Base-by-base conservation (phyloP, 1,284 basidiomycete genomes). In the Pseudozyma pruni region DNA sequence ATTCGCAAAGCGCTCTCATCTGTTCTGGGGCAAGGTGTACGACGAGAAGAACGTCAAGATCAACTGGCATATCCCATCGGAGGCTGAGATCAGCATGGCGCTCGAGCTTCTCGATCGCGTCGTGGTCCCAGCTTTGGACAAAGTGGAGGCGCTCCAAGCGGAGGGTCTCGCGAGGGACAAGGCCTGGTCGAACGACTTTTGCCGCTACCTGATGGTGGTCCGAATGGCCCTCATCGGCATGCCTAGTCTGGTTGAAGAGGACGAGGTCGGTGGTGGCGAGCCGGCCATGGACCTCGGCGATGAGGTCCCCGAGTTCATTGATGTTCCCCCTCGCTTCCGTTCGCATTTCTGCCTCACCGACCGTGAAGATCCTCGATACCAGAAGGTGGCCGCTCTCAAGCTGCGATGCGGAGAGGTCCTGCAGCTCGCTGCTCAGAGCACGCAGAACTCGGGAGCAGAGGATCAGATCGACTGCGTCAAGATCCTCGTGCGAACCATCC, bases 391-490 rank as follows among this genome's bases (percentile, higher is more conserved):
- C 10, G 79, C 85, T 0, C 87, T 90, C 77, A 89, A 91, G 35
- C 79, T 83, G 20, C 87, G 89, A 14, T 90, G 91, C 63, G 93
- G 92, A 3, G 83, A 88, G 38, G 84, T 92, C 16, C 83, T 93
- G 29, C 87, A 90, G 67, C 85, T 85, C 16, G 93, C 93, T 1
- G 89, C 92, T 0, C 66, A 74, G 89, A 61, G 59, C 59, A 56
- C 72, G 59, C 69, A 77, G 86, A 82, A 86, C 69, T 66, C 86
- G 72, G 83, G 85, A 52, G 88, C 87, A 29, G 94, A 96, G 83
- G 93, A 94, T 81, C 94, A 95, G 72, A 93, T 94, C 55, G 96
- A 98, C 81, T 90, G 92, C 10, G 89, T 96, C 63, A 85, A 85
- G 72, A 81, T 85, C 53, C 81, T 87, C 9, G 83, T 87, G 33